Percentiles rank a stretch among this genome's conserved stretches.
Conservation (phyloP, 768 basidiomycete genomes). For the Suillus lakei region DNA sequence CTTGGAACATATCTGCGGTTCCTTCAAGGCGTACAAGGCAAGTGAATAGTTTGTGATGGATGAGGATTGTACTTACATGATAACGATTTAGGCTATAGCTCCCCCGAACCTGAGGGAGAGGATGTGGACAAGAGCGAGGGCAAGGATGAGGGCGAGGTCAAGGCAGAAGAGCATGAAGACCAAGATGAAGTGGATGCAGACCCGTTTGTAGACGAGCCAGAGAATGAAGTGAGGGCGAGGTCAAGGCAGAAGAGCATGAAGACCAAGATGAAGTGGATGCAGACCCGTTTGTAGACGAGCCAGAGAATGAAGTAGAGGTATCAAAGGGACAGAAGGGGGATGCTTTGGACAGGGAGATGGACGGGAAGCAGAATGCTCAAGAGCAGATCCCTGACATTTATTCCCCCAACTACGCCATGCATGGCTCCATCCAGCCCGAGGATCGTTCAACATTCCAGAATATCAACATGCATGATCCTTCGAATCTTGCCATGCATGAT, state of each 20-base stretch:
- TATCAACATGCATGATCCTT: not conserved
- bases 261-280: not conserved
- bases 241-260: not conserved
- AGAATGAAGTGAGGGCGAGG: too few species aligned
- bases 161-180: not conserved
- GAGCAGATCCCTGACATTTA: not conserved
- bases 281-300: not conserved
- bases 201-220: not conserved
- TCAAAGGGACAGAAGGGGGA: not conserved
- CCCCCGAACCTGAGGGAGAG: not conserved
- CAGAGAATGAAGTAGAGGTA: not conserved
- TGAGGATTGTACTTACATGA: not conserved
- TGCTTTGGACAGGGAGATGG: not conserved
- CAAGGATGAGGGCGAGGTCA: too few species aligned
- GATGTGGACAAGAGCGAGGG: not conserved
- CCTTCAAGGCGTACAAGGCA: not conserved
- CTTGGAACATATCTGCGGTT: not conserved
- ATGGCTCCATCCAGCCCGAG: not conserved
- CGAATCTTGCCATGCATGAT: not conserved
- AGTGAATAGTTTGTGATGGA: not conserved
- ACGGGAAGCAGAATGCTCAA: not conserved
- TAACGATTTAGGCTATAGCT: not conserved
- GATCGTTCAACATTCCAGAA: not conserved
- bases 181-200: not conserved
- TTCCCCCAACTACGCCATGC: not conserved